Evolutionary conservation across 306 rosid species (phyloP).

Genomic region (Urtica urens): DNA sequence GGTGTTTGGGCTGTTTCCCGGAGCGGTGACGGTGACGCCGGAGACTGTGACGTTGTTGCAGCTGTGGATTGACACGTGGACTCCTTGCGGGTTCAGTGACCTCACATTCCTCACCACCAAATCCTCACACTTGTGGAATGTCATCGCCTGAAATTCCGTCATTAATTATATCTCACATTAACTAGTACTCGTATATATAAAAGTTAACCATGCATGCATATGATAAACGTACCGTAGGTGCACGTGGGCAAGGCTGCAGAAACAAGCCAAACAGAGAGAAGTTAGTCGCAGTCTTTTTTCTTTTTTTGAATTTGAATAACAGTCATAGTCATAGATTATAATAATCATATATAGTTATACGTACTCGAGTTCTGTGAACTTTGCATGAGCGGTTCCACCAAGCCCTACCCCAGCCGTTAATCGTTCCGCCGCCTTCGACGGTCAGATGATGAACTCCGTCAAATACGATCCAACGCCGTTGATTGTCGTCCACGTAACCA

Average conservation of each 20-base stretch:
- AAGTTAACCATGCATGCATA: too few relatives aligned
- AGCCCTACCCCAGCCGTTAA: slow-evolving; percentile 52
- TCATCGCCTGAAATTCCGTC: slow-evolving; percentile 59
- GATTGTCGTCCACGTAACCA: slow-evolving; percentile 29
- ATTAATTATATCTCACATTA: too few relatives aligned
- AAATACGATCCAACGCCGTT: slow-evolving; percentile 48
- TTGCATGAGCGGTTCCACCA: slow-evolving; percentile 85
- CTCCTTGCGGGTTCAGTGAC: slow-evolving; percentile 42
- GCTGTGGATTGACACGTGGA: slow-evolving; percentile 38
- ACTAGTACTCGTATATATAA: too few relatives aligned
- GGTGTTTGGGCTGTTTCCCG: slow-evolving; percentile 55
- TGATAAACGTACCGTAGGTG: slow-evolving; percentile 59
- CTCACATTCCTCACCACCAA: slow-evolving; percentile 32
- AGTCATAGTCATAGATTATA: too few relatives aligned
- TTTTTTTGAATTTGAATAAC: neutral
- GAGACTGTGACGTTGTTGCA: slow-evolving; percentile 32
- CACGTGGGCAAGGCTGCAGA: slow-evolving; percentile 74
- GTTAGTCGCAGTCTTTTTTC: too few relatives aligned
- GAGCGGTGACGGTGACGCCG: slow-evolving; percentile 37
- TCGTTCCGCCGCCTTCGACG: slow-evolving; percentile 59
- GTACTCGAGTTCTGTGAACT: slow-evolving; percentile 30
- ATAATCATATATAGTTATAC: too few relatives aligned
- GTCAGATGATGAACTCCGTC: slow-evolving; percentile 20
- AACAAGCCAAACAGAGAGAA: neutral
- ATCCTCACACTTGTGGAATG: slow-evolving; percentile 33